Base-by-base conservation (phyloP, 305 asterid species). In the Striga hermonthica region DNA sequence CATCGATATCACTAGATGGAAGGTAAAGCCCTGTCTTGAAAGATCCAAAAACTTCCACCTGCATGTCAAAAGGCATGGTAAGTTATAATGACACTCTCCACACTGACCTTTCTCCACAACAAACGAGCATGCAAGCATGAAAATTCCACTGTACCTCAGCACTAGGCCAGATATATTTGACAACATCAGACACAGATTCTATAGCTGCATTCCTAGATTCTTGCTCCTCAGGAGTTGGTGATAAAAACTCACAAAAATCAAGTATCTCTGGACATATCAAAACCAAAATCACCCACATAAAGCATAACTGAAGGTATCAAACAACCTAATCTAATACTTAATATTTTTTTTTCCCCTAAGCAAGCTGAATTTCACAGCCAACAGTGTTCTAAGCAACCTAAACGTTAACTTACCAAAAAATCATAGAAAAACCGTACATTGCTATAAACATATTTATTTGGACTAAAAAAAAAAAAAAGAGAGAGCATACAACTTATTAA, bases 31-130 rank as follows among this genome's bases (percentile, higher is more conserved):
- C 97, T 0, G 98, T 93, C 81, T 75, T 83, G 82, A 93, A 87
- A 38, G 98, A 93, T 50, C 98, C 98, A 71, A 93, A 92, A 73
- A 93, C 89, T 79, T 93, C 97, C 13, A 81, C 84, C 98, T 93
- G 91, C 80, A 79, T 47, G 72, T 62, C 41, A 43, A 73, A 54
- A 44, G 49, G 54, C 38, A 39, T 37, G 5, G 6, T 63, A 52
- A 69, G 43, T 40, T 48, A 13, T 37, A 54, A 70, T 38, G 70
- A 47, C 48, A 65, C 31, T 12, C 48, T 69, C 41, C 11, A 34
- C 44, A 66, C 14, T 62, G 16, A 37, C 62, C 31, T 13, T 12
- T 41, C 4, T 13, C 38, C 60, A 15, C 6, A 43, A 67, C 56
- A 62, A 31, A 41, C 57, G 41, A 3, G 28, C 31, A 54, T 45